Conservation (phyloP, 2,329 filamentous ascomycete species). For the Teratosphaeria destructans region DNA sequence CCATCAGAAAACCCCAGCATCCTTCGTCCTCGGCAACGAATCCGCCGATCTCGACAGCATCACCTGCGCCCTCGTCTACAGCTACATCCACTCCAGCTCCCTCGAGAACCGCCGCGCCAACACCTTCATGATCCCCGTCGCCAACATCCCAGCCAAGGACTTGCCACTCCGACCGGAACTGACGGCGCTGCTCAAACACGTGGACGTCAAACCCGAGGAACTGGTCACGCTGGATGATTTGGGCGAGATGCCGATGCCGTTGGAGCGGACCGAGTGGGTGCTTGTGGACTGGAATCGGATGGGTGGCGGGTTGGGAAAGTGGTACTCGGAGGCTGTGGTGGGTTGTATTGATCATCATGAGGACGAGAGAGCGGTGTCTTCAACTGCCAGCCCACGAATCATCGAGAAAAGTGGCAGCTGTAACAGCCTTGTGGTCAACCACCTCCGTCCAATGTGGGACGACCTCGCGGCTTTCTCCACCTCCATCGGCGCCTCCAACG, state of each 20-base stretch:
- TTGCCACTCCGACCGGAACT: constrained; percentile 65
- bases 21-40: constrained; percentile 45
- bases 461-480: constrained; percentile 32
- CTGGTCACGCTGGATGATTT: constrained; percentile 57
- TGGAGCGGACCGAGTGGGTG: constrained; percentile 55
- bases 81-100: constrained; percentile 59
- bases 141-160: constrained; percentile 59
- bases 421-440: constrained; percentile 56
- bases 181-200: constrained; percentile 50
- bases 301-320: constrained; percentile 48
- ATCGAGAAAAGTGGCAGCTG: constrained; percentile 63
- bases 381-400: constrained; percentile 45
- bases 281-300: constrained; percentile 72
- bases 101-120: constrained; percentile 35
- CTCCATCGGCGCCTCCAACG: constrained; percentile 29
- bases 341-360: constrained; percentile 72
- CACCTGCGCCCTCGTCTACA: constrained; percentile 61
- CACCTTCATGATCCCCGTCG: constrained; percentile 58
- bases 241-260: constrained; percentile 31
- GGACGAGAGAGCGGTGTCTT: constrained; percentile 51
- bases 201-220: constrained; percentile 48
- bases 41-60: constrained; percentile 71
- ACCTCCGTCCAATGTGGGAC: constrained; percentile 50
- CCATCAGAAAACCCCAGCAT: constrained; percentile 30
- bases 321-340: constrained; percentile 44